Percentiles rank a stretch among this genome's conserved stretches.
phyloP scores from a whole-genome alignment of 2,329 filamentous ascomycete genomes.

The Blumeria hordei region DNA sequence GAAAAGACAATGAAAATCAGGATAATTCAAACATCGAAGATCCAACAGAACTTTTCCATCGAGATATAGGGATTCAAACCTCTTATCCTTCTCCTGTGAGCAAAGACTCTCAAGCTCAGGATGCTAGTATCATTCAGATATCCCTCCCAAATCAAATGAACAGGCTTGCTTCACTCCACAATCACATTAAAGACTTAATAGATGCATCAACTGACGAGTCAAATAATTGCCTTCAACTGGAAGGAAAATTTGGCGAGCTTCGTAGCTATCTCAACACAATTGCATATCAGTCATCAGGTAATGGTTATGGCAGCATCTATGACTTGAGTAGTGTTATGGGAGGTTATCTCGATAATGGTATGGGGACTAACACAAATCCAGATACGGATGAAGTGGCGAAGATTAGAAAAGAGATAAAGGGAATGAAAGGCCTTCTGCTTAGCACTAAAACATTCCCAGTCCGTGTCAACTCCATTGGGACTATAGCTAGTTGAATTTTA shows the following conservation, averaged over 20 bases:
- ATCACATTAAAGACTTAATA: slow-evolving; percentile 25
- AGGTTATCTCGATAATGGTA: slow-evolving; percentile 1
- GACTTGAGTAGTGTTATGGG: slow-evolving; percentile 3
- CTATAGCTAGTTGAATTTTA: too few species aligned
- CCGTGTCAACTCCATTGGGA: too few species aligned
- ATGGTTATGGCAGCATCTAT: slow-evolving; percentile 11
- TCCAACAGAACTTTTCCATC: slow-evolving; percentile 59
- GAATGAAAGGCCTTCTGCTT: slow-evolving; percentile 56
- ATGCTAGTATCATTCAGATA: neutral
- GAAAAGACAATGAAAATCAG: slow-evolving; percentile 10
- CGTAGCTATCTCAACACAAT: slow-evolving; percentile 41
- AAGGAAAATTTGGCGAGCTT: slow-evolving; percentile 22
- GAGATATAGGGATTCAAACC: slow-evolving; percentile 61
- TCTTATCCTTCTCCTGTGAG: slow-evolving; percentile 19
- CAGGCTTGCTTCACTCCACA: slow-evolving; percentile 22
- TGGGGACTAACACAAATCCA: slow-evolving; percentile 18
- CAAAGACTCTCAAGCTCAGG: neutral
- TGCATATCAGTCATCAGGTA: slow-evolving; percentile 20
- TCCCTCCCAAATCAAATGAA: slow-evolving; percentile 15
- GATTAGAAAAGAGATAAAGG: slow-evolving; percentile 50
- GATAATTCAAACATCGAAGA: slow-evolving; percentile 25
- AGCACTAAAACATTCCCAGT: slow-evolving; percentile 48
- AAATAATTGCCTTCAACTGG: slow-evolving; percentile 7
- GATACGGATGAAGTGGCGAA: slow-evolving; percentile 48
- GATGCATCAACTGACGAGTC: slow-evolving; percentile 16